Base-by-base conservation (phyloP, 805 yeast species). In the Kazachstania viticola region DNA sequence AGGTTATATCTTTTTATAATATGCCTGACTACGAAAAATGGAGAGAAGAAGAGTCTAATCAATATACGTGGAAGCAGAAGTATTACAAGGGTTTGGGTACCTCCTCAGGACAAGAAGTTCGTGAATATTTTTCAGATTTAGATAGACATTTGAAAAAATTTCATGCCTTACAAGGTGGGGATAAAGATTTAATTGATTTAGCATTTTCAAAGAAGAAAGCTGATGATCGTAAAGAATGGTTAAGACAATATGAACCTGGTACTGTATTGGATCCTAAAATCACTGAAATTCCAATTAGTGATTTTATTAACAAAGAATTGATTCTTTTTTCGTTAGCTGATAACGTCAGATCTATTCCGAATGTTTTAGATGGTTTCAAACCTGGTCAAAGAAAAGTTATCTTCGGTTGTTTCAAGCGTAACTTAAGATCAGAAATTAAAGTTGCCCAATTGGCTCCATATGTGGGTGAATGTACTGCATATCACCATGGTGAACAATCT, bases 21-120 rank as follows among this genome's bases (percentile, higher is more conserved):
- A 82, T 91, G 91, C 96, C 96, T 3, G 96, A 91, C 51, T 91
- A 83, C 51, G 96, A 88, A 51, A 54, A 67, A 4, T 91, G 98
- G 98, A 73, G 95, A 60, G 88, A 78, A 31, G 70, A 71, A 4
- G 94, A 81, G 46, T 91, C 95, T 24, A 58, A 61, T 19, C 65
- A 60, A 7, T 75, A 74, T 46, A 70, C 85, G 9, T 91, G 95
- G 91, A 73, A 79, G 29, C 93, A 82, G 47, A 91, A 91, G 69
- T 91, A 91, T 64, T 91, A 84, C 64, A 91, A 91, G 68, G 98
- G 98, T 73, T 71, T 91, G 68, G 98, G 98, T 74, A 85, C 98
- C 4, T 88, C 97, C 1, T 69, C 76, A 1, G 73, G 75, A 17
- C 69, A 63, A 22, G 98, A 91, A 58, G 82, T 81, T 39, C 73